Evolutionary conservation across 164 flowering plant species (phyloP), one percentile per base, ranked within the genome.

Genomic region (Houttuynia cordata): DNA sequence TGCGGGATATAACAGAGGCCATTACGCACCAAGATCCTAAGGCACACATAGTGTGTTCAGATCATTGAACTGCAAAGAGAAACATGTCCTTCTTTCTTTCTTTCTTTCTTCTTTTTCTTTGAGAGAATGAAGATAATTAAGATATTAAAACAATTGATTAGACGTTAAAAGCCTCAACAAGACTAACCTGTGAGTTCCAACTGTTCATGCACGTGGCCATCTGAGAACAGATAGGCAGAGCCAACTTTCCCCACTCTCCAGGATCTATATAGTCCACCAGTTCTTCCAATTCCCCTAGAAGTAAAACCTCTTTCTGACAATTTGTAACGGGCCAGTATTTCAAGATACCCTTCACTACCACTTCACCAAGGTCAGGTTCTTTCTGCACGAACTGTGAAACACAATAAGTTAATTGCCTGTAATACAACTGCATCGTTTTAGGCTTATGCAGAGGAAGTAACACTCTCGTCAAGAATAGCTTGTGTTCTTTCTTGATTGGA

Each of bases 401-500:
- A 65, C 96, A 85, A 52, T 85, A 88, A 67, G 83, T 73, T 70
- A 85, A 68, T 68, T 88, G 96, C 75, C 74, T 74, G 52, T 88
- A 81, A 58, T 81, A 85, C 39, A 51, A 68, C 57, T 59, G 86
- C 82, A 83, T 70, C 1, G 80, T 80, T 57, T 78, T 85, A 4
- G 85, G 72, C 75, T 80, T 85, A 72, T 85, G 96, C 64, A 88
- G 59, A 14, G 91, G 96, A 51, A 88, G 56, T 0, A 88, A 77
- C 45, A 83, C 83, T 65, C 80, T 78, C 72, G 68, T 75, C 62
- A 88, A 62, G 78, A 88, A 88, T 60, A 75, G 59, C 77, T 76
- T 88, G 78, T 88, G 91, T 56, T 88, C 91, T 64, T 82, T 87
- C 74, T 85, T 85, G 14, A 88, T 63, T 1, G 96, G 96, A n/a